Percentiles rank a stretch among this genome's conserved stretches.
phyloP scores from a whole-genome alignment of 1,284 basidiomycete species.

The Grifola frondosa region DNA sequence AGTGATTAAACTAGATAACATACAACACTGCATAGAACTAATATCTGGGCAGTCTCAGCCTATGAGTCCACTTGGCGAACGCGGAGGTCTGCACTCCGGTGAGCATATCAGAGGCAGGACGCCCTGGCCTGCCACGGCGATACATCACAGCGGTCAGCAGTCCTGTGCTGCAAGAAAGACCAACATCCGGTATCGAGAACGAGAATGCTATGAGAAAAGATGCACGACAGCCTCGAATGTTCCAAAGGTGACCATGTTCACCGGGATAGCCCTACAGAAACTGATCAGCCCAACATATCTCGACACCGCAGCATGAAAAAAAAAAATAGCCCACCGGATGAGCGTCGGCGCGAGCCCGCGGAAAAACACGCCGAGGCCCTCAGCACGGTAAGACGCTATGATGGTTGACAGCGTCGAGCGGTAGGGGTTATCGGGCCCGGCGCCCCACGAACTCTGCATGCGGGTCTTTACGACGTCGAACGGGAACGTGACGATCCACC shows the following conservation, averaged over 20 bases:
- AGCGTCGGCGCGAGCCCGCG: conserved; percentile 77
- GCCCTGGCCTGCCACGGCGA: too few species aligned
- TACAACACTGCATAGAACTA: too few species aligned
- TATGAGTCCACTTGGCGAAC: too few species aligned
- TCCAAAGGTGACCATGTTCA: conserved; percentile 58
- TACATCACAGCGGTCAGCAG: too few species aligned
- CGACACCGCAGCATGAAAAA: not conserved
- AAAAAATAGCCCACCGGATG: conserved; percentile 56
- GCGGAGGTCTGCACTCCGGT: too few species aligned
- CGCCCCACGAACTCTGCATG: conserved; percentile 55
- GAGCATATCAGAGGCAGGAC: too few species aligned
- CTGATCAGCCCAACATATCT: not conserved
- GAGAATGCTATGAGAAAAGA: conserved; percentile 36
- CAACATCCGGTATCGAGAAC: too few species aligned
- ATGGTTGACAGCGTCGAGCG: conserved; percentile 57
- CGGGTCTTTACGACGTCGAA: conserved; percentile 87
- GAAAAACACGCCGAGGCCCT: conserved; percentile 71
- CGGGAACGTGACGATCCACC: conserved; percentile 78
- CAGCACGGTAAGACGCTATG: conserved; percentile 58
- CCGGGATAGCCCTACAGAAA: conserved; percentile 42
- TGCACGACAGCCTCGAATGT: conserved; percentile 50
- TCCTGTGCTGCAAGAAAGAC: too few species aligned
- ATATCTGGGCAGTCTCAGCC: too few species aligned
- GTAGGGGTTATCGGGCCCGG: conserved; percentile 66
- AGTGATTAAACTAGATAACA: too few species aligned